A percentile compares a stretch with the other conserved stretches of the same genome.
These are phyloP conservation scores for Pycnococcus provasolii DNA, from an alignment of 139 green algal genomes.

Conservation along the genomic window DNA sequence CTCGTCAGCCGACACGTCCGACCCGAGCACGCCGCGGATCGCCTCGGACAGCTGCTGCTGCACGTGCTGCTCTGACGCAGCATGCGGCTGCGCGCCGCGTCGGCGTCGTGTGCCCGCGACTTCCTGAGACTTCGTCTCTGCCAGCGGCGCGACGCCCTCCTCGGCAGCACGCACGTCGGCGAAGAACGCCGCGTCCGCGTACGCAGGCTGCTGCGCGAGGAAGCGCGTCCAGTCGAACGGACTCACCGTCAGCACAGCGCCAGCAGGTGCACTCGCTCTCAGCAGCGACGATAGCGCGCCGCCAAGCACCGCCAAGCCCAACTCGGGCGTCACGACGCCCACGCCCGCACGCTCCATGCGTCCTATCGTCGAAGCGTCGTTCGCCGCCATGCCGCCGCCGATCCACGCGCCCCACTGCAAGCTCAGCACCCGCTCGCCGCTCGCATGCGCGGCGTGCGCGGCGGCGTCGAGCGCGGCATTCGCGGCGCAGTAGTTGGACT, in stretches of 20 bases:
- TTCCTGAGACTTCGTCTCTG: too few relatives aligned
- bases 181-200: not conserved
- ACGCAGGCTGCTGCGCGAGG: not conserved
- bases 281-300: slow-evolving; percentile 1
- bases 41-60: not conserved
- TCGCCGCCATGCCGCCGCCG: slow-evolving; percentile 41
- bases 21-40: slow-evolving; percentile 17
- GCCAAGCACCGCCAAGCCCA: slow-evolving; percentile 38
- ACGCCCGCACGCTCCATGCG: slow-evolving; percentile 52
- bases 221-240: not conserved
- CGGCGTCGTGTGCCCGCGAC: too few relatives aligned
- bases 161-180: not conserved
- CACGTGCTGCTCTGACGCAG: too few relatives aligned
- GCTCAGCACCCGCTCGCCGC: slow-evolving; percentile 23
- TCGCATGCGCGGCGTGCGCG: not conserved
- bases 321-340: slow-evolving; percentile 40
- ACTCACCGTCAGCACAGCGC: not conserved
- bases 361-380: slow-evolving; percentile 29
- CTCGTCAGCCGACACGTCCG: slow-evolving; percentile 17
- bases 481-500: slow-evolving; percentile 27
- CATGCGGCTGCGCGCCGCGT: too few relatives aligned
- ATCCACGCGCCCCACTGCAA: slow-evolving; percentile 44
- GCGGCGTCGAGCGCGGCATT: slow-evolving; percentile 24
- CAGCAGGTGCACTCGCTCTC: too few relatives aligned
- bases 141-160: too few relatives aligned